These are phyloP conservation scores for Lepidium didymum DNA, from an alignment of 345 rosid species.

Conservation along the genomic window DNA sequence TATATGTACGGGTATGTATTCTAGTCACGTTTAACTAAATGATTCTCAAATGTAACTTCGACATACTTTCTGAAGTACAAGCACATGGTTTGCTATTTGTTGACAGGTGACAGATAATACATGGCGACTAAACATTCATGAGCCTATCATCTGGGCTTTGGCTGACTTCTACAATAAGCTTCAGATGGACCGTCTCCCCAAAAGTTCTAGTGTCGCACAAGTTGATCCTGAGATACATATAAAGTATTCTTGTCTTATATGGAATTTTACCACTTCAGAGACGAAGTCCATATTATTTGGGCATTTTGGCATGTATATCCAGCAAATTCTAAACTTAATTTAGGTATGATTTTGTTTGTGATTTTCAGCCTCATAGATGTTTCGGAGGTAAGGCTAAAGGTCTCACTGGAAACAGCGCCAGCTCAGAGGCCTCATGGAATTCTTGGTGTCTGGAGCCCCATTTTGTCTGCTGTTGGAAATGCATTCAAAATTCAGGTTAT, in stretches of 20 bases:
- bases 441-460: constrained; percentile 95
- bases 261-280: background rate
- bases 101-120: constrained; percentile 71
- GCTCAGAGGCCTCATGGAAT: constrained; percentile 87
- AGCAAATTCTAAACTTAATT: constrained; percentile 1
- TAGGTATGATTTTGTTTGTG: constrained; percentile 10
- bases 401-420: constrained; percentile 84
- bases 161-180: constrained; percentile 75
- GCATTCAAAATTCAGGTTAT: constrained; percentile 92
- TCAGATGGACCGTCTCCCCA: constrained; percentile 70
- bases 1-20: constrained; percentile 75
- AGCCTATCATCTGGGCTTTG: constrained; percentile 93
- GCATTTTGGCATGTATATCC: constrained; percentile 6
- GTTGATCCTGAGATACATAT: constrained; percentile 96
- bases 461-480: constrained; percentile 93
- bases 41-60: background rate
- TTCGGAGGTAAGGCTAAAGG: constrained; percentile 86
- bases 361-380: constrained; percentile 83
- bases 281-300: background rate
- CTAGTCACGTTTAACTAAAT: background rate
- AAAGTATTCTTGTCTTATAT: constrained; percentile 45
- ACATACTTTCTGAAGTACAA: constrained; percentile 3
- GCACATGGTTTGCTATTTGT: constrained; percentile 12
- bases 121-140: constrained; percentile 91
- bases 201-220: constrained; percentile 58